These are phyloP conservation scores for Phoma sp. DNA, from an alignment of 2,329 filamentous ascomycete species.

Conservation along the genomic window DNA sequence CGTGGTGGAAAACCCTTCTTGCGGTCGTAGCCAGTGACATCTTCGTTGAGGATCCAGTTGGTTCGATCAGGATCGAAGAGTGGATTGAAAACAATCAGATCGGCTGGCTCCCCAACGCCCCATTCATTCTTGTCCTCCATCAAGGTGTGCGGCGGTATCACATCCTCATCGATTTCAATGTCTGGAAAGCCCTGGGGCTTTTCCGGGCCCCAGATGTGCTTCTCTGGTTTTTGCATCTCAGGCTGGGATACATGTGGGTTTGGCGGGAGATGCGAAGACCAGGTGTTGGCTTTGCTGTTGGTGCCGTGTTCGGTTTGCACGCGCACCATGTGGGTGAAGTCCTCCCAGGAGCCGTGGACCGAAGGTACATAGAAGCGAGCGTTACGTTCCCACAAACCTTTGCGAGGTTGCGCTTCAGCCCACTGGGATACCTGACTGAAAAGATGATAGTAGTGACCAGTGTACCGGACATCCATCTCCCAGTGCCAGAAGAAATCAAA, in stretches of 20 bases:
- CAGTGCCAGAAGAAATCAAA: conserved; percentile 94
- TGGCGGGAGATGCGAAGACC: conserved; percentile 48
- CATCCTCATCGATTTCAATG: conserved; percentile 60
- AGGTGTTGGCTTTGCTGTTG: conserved; percentile 53
- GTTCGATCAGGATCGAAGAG: conserved; percentile 75
- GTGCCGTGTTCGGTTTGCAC: conserved; percentile 64
- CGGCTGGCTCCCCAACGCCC: conserved; percentile 74
- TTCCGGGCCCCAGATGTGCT: conserved; percentile 58
- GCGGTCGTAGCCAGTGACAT: conserved; percentile 72
- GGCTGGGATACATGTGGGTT: conserved; percentile 53
- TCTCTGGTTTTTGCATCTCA: conserved; percentile 50
- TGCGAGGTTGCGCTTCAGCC: conserved; percentile 71
- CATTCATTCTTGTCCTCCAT: conserved; percentile 64
- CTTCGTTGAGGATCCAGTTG: conserved; percentile 74
- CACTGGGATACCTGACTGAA: conserved; percentile 72
- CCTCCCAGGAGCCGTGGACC: conserved; percentile 73
- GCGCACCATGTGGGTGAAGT: conserved; percentile 71
- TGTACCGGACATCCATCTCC: conserved; percentile 93
- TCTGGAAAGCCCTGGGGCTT: conserved; percentile 51
- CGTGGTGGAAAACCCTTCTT: conserved; percentile 65
- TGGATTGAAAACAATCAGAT: conserved; percentile 79
- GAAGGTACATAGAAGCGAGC: conserved; percentile 77
- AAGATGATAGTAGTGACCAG: conserved; percentile 85
- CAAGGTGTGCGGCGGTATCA: conserved; percentile 63
- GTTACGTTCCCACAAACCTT: conserved; percentile 78